Evolutionary conservation across 108 stramenopile species (phyloP).

Genomic region (Aureococcus anophagefferens): DNA sequence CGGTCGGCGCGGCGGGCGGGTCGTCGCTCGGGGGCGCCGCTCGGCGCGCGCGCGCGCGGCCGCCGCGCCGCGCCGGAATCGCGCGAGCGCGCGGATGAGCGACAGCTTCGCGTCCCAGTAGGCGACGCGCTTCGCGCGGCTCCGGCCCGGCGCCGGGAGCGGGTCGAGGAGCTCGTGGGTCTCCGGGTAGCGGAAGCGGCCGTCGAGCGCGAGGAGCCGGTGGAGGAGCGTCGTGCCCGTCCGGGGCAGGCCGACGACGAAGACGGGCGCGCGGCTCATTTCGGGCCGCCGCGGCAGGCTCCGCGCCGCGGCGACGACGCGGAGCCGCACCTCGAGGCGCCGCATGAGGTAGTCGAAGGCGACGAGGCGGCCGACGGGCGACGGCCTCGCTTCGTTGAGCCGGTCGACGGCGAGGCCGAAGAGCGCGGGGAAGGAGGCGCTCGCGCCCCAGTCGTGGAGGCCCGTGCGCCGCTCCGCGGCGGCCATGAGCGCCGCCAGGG

Average conservation of each 20-base stretch:
- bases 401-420: not conserved
- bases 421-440: not conserved
- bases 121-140: not conserved
- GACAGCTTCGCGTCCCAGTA: not conserved
- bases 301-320: not conserved
- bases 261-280: constrained; percentile 7
- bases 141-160: not conserved
- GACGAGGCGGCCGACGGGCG: not conserved
- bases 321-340: not conserved
- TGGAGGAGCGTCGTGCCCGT: constrained; percentile 31
- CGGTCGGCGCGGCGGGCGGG: too few species aligned
- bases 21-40: too few species aligned
- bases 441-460: not conserved
- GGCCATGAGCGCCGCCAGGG: not conserved
- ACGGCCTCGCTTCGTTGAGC: not conserved
- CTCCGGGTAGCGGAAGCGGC: not conserved
- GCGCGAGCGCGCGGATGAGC: too few species aligned
- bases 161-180: constrained; percentile 25
- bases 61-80: too few species aligned
- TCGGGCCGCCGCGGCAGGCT: not conserved
- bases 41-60: too few species aligned
- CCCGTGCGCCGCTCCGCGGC: not conserved
- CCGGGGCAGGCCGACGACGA: constrained; percentile 25
- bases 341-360: not conserved
- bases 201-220: constrained; percentile 14